Base-by-base conservation (phyloP, 2,329 filamentous ascomycete species). In the Amauroascus verrucosus region DNA sequence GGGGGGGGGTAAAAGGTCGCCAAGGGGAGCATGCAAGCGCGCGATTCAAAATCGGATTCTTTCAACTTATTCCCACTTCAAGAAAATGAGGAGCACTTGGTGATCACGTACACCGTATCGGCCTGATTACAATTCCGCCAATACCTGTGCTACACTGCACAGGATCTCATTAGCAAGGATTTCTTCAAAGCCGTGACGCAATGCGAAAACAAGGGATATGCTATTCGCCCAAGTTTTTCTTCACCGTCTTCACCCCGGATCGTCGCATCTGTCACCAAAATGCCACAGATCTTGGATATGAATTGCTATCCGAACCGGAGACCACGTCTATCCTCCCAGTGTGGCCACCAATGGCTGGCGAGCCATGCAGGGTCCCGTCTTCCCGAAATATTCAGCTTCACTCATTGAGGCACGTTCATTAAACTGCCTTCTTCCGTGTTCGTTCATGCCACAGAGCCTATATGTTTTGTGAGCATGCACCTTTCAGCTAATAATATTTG, bases 281-380 rank as follows among this genome's bases (percentile, higher is more conserved):
- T 26, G n/a, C 18, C 13, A 5, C 1, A 8, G 43, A 45, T 38
- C 33, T 48, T 37, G 18, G 37, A 30, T 50, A 22, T 33, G 22
- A 40, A 50, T 50, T 50, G 48, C n/a, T 14, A 50, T 43, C 48
- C 48, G 28, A 41, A 50, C 48, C 9, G 7, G 24, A 20, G 24
- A n/a, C 16, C 16, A 22, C 18, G 38, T 14, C 37, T 11, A 28
- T 33, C 35, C 1, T 30, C 5, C 32, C 37, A 40, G 9, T 35
- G 22, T 32, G 37, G 37, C 47, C 16, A 9, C 16, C 47, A 40
- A 18, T 32, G 48, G 48, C 37, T 43, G 24, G 46, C 46, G 24
- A 24, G 13, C 32, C 32, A 30, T 48, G 26, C 16, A 35, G 4
- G n/a, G 32, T 46, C 32, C 43, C 24, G 24, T 46, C 14, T 32